Percentiles rank a stretch among this genome's conserved stretches.
Conservation (phyloP, 495 filamentous ascomycete genomes). For the Melanomma pulvis-pyrius region DNA sequence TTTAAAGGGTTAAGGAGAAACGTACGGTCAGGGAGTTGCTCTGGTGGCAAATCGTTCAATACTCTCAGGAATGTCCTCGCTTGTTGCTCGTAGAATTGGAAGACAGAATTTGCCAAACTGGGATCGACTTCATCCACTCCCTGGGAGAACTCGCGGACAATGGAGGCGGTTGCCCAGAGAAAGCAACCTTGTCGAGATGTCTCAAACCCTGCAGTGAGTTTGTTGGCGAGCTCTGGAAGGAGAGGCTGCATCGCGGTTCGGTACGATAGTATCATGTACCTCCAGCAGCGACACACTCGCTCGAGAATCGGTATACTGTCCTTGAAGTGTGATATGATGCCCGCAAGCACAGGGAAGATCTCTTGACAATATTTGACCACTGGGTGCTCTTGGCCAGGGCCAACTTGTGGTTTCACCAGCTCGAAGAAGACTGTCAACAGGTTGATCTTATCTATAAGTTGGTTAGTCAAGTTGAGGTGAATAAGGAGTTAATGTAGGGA, state of each 20-base stretch:
- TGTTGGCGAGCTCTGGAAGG: slow-evolving; percentile 80
- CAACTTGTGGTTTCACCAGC: slow-evolving; percentile 75
- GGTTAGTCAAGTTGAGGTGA: not conserved
- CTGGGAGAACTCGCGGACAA: slow-evolving; percentile 91
- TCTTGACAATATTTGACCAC: slow-evolving; percentile 96
- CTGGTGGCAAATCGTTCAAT: slow-evolving; percentile 81
- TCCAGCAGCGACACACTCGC: slow-evolving; percentile 90
- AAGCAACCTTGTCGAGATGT: slow-evolving; percentile 92
- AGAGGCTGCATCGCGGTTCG: slow-evolving; percentile 84
- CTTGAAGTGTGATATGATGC: slow-evolving; percentile 82
- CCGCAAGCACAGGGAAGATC: slow-evolving; percentile 81
- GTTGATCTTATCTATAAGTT: slow-evolving; percentile 73
- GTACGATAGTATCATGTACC: slow-evolving; percentile 94
- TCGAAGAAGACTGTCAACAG: slow-evolving; percentile 89
- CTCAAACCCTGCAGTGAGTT: slow-evolving; percentile 81
- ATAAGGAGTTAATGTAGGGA: not conserved
- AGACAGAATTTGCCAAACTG: slow-evolving; percentile 83
- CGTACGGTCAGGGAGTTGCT: slow-evolving; percentile 83
- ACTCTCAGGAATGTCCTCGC: slow-evolving; percentile 82
- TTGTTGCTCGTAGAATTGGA: slow-evolving; percentile 92
- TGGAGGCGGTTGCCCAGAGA: slow-evolving; percentile 93
- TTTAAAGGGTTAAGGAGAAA: not conserved
- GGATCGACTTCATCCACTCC: slow-evolving; percentile 82
- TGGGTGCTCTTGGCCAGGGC: slow-evolving; percentile 74
- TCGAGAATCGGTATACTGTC: slow-evolving; percentile 86